A percentile compares a stretch with the other conserved stretches of the same genome.
phyloP scores from a whole-genome alignment of 495 filamentous ascomycete genomes.

The Cercophora scortea region DNA sequence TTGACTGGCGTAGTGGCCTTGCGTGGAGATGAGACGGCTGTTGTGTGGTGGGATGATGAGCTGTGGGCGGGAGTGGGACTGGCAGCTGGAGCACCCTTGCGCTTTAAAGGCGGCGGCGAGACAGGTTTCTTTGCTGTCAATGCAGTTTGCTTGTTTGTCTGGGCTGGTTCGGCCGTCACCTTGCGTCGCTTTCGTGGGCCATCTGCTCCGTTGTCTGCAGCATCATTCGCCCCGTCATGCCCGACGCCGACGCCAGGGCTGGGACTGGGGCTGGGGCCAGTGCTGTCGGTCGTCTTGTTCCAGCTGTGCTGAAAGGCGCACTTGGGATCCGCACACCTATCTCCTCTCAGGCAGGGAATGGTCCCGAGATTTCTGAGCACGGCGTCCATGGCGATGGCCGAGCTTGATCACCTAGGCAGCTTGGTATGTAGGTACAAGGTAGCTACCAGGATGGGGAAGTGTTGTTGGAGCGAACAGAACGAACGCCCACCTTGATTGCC shows the following conservation, averaged over 20 bases:
- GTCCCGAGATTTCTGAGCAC: slow-evolving; percentile 57
- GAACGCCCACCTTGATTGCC: too few relatives aligned
- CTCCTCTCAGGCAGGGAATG: slow-evolving; percentile 55
- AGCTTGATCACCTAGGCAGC: too few relatives aligned
- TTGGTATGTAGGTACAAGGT: not conserved
- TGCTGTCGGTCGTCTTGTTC: slow-evolving; percentile 12
- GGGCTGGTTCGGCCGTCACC: slow-evolving; percentile 4
- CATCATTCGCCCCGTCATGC: not conserved
- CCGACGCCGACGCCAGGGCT: not conserved
- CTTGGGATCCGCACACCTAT: slow-evolving; percentile 30
- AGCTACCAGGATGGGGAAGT: not conserved
- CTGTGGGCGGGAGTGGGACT: not conserved
- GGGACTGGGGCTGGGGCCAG: not conserved
- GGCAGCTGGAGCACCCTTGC: slow-evolving; percentile 8
- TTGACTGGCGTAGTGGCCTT: not conserved
- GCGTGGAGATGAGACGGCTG: not conserved
- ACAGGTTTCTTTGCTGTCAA: slow-evolving; percentile 16
- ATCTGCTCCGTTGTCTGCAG: slow-evolving; percentile 5
- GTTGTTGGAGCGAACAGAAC: too few relatives aligned
- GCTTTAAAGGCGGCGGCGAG: slow-evolving; percentile 27
- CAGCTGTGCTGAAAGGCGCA: slow-evolving; percentile 38
- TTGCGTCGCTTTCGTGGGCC: slow-evolving; percentile 25
- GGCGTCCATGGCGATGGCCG: slow-evolving; percentile 53
- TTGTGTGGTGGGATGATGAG: not conserved
- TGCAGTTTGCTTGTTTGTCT: not conserved